Evolutionary conservation across 208 protist species (phyloP), one percentile per base, ranked within the genome.

Genomic region (Leishmania amazonensis): DNA sequence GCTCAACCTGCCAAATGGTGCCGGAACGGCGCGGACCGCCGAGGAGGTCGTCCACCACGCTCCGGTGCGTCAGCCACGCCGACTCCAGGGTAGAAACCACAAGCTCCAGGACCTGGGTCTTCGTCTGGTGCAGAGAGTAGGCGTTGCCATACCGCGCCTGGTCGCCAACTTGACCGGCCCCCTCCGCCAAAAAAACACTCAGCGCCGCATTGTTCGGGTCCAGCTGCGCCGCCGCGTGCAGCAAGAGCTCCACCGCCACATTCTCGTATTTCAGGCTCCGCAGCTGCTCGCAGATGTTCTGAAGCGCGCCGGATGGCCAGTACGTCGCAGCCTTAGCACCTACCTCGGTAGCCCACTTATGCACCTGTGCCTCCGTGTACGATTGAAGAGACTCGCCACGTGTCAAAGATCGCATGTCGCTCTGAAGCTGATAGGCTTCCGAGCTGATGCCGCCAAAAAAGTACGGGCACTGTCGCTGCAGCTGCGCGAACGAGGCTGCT

Each of bases 1-100:
- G 90, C 83, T 98, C 95, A 38, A 97, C 78, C 53, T 89, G 85
- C 95, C 95, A 98, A 58, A 98, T 95, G n/a, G 86, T 90, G 6
- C 95, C 95, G 24, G 95, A 95, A 42, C 73, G 89, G 31, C 89
- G 81, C 35, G 93, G 90, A 31, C 91, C 91, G 67, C 95, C 95
- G 49, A 98, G 90, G 8, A 98, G 91, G n/a, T 81, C 79, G 74
- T 97, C 93, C 21, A 93, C 93, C 28, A 91, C 91, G 78, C 86
- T 91, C 54, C 93, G 91, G 76, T 97, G 89, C 7, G 79, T 89
- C 80, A 94, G 85, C 94, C 95, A 98, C n/a, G 93, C 87, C 24
- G 86, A 78, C 75, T 94, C 90, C 53, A 98, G 79, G 15, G 89
- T 92, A 1, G 77, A 83, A 13, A 91, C 83, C 7, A 94, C 89